Base-by-base conservation (phyloP, 2,329 filamentous ascomycete genomes). In the Pestalotiopsis sp. region DNA sequence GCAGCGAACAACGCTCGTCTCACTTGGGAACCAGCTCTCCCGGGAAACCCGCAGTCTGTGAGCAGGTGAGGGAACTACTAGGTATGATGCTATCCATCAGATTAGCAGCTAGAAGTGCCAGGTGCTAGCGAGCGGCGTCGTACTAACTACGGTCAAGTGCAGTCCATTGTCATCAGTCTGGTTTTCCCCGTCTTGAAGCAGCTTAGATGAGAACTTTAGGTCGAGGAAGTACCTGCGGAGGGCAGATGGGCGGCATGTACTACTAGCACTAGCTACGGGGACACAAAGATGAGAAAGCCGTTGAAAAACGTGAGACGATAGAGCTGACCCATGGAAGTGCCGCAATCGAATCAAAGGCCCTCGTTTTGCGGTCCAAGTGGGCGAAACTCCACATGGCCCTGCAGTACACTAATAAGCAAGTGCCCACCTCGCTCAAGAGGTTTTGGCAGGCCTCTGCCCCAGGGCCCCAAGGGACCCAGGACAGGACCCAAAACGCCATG, bases 241-340 rank as follows among this genome's bases (percentile, higher is more conserved):
- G 44, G 44, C 17, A n/a, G 44, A 52, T 9, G 20, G 44, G n/a
- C 44, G 44, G 44, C n/a, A 17, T 17, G 44, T 52, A 52, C 44
- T 9, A 35, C 30, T 35, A 13, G 56, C 24, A 58, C 26, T 22
- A 24, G 11, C 55, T 20, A 20, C 26, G 26, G 26, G 10, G 58
- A 38, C 17, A 13, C 24, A 35, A 39, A 17, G 17, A 17, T 17
- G 9, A 20, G 20, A 48, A 63, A 44, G 60, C 60, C 40, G 60
- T 48, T 63, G 60, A 63, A 52, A 58, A 44, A 63, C 24, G 60
- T 63, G 60, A 44, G 40, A 52, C 60, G 40, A 39, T 7, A 52
- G 38, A 22, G 38, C 60, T 48, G 40, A 52, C 60, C 58, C 58
- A 61, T 61, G 24, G 17, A 48, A 30, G 60, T 39, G 39, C 20